Conservation (phyloP, 2,329 filamentous ascomycete species). For the Fulvia fulva region DNA sequence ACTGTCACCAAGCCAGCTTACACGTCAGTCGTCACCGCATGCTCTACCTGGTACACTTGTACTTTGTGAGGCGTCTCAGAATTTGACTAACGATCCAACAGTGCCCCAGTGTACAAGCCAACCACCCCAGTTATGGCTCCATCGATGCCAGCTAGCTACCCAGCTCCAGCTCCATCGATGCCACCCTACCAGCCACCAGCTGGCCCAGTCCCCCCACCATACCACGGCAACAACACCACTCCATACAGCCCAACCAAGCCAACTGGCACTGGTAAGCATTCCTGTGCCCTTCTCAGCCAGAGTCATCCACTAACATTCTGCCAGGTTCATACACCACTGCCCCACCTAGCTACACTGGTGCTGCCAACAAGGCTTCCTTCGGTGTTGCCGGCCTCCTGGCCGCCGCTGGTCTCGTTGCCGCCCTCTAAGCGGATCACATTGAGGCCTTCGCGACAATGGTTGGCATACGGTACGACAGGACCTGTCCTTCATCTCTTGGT, state of each 20-base stretch:
- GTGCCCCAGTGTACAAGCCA: background rate
- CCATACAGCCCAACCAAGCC: background rate
- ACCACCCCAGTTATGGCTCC: background rate
- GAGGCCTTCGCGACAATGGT: background rate
- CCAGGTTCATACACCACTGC: conserved; percentile 13
- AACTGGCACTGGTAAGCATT: conserved; percentile 6
- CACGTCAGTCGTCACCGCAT: conserved; percentile 21
- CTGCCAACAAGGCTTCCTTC: conserved; percentile 21
- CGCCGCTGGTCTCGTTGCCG: conserved; percentile 22
- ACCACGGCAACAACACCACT: conserved; percentile 8
- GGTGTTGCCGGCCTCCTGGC: conserved; percentile 20
- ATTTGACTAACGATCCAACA: background rate
- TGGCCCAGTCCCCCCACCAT: conserved; percentile 8
- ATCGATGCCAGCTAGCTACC: conserved; percentile 5
- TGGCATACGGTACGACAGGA: conserved; percentile 5
- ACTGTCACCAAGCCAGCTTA: conserved; percentile 23
- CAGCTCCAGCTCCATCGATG: background rate
- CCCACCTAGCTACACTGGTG: conserved; percentile 19
- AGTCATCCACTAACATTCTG: conserved; percentile 8
- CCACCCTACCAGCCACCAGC: conserved; percentile 2
- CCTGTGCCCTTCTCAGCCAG: background rate
- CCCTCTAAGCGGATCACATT: conserved; percentile 16
- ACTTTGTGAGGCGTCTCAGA: background rate
- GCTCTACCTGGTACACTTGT: conserved; percentile 20
- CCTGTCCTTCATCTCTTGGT: conserved; percentile 1